These are phyloP conservation scores for Camellia lanceoleosa DNA, from an alignment of 148 eudicot genomes.

Conservation along the genomic window DNA sequence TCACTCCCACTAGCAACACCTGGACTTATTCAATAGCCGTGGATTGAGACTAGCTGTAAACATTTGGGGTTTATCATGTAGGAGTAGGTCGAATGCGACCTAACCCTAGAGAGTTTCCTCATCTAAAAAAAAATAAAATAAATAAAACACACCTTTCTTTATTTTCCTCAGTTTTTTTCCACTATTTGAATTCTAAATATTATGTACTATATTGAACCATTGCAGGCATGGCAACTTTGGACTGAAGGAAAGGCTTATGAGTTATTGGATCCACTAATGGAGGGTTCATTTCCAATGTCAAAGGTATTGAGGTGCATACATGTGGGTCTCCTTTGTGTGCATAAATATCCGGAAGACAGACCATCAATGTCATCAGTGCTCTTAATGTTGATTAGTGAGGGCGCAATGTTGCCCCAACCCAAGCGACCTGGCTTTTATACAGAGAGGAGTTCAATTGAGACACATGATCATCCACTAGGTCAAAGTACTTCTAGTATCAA, in stretches of 20 bases:
- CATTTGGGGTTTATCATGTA: no score
- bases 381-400: neutral
- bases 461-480: neutral
- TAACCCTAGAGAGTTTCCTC: no score
- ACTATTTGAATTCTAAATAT: neutral
- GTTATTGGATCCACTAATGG: neutral
- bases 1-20: no score
- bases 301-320: neutral
- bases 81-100: no score
- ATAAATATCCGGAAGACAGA: neutral
- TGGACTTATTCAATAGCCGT: no score
- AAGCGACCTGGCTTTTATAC: neutral
- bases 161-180: neutral
- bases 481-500: neutral
- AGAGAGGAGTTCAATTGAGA: neutral
- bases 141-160: no score
- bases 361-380: neutral
- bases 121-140: no score
- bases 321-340: slow-evolving; percentile 9
- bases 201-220: neutral
- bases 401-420: slow-evolving; percentile 1
- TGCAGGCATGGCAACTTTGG: slow-evolving; percentile 26
- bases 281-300: neutral
- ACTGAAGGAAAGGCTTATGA: slow-evolving; percentile 8
- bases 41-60: no score